Conservation (phyloP, 2,329 filamentous ascomycete species). For the Paecilomyces formosus region DNA sequence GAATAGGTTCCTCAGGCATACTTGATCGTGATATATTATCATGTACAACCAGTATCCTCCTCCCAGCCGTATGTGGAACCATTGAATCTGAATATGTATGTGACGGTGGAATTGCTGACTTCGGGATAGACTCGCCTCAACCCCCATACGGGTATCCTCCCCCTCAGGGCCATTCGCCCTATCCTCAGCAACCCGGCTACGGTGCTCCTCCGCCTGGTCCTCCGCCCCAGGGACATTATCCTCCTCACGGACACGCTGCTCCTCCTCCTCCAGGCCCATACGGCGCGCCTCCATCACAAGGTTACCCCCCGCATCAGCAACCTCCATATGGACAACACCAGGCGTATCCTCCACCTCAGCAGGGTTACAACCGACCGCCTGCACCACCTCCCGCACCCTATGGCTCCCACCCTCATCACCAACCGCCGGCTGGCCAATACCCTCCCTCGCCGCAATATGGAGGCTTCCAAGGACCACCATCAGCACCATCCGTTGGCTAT, state of each 20-base stretch:
- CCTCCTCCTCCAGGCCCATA: conserved; percentile 2
- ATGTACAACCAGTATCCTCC: neutral
- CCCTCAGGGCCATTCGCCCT: conserved; percentile 8
- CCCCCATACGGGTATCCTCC: conserved; percentile 7
- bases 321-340: conserved; percentile 17
- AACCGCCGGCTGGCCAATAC: conserved; percentile 15
- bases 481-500: conserved; percentile 67
- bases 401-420: conserved; percentile 15
- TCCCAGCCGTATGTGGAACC: neutral
- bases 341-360: conserved; percentile 9
- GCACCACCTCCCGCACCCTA: conserved; percentile 13
- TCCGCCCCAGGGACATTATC: conserved; percentile 1
- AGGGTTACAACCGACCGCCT: conserved; percentile 13
- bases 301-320: conserved; percentile 3
- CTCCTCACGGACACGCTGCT: neutral
- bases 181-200: conserved; percentile 3
- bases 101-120: neutral
- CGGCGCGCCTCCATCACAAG: conserved; percentile 1
- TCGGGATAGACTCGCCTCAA: neutral
- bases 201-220: conserved; percentile 1
- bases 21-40: neutral
- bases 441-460: conserved; percentile 29
- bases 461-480: conserved; percentile 40
- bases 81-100: neutral
- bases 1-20: neutral